These are phyloP conservation scores for Adansonia gregorii DNA, from an alignment of 441 rosid species.

Conservation along the genomic window DNA sequence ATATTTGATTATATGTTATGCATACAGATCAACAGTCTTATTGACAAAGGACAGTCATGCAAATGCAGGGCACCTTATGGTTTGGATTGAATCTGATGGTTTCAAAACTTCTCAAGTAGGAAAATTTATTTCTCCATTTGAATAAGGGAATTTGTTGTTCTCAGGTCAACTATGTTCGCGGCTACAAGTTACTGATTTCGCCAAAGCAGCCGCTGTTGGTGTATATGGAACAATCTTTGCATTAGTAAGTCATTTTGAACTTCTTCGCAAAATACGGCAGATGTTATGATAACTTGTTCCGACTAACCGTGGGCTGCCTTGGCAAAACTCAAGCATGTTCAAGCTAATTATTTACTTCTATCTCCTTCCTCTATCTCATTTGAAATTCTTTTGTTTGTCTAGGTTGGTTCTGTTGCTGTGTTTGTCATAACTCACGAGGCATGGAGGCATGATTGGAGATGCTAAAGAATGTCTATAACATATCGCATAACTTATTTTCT, in stretches of 20 bases:
- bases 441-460: conserved; percentile 58
- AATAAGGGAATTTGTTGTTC: conserved; percentile 34
- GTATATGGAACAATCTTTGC: conserved; percentile 95
- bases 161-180: conserved; percentile 82
- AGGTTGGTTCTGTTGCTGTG: conserved; percentile 89
- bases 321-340: background rate
- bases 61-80: conserved; percentile 83
- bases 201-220: conserved; percentile 78
- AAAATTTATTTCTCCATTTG: conserved; percentile 13
- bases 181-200: conserved; percentile 71
- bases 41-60: conserved; percentile 88
- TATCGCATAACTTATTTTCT: conserved; percentile 64
- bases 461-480: conserved; percentile 68
- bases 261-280: background rate
- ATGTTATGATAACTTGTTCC: background rate
- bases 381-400: conserved; percentile 23
- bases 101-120: conserved; percentile 11
- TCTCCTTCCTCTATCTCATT: background rate
- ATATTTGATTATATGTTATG: conserved; percentile 23
- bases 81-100: conserved; percentile 39
- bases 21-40: conserved; percentile 77
- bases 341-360: conserved; percentile 9
- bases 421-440: conserved; percentile 54
- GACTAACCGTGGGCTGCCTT: background rate
- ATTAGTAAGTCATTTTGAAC: conserved; percentile 51